Base-by-base conservation (phyloP, 768 basidiomycete genomes). In the Boletus tylopilopsis region DNA sequence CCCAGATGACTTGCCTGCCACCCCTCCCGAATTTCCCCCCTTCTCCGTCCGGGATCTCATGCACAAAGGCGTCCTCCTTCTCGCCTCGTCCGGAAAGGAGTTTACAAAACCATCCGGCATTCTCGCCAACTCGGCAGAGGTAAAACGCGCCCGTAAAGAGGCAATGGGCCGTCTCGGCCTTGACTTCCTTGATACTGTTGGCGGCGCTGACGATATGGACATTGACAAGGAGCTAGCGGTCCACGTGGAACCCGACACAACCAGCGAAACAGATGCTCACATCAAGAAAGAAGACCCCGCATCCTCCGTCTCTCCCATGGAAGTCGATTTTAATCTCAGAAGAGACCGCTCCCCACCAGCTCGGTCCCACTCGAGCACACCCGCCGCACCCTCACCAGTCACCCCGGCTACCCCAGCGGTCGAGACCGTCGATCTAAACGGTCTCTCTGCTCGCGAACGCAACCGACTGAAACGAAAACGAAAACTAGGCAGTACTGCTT, bases 391-490 rank as follows among this genome's bases (percentile, higher is more conserved):
- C 3, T 77, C 83, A 0, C 81, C 84, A 0, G 69, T 80, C 9
- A 71, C 76, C 15, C 61, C 67, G 6, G 45, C 59, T 4, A 66
- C 70, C 6, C 67, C 71, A 4, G 67, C 68, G 0, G 29, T 32
- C 11, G 79, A 82, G 36, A 24, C 53, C 8, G 53, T 71, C 12
- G 82, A 85, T 54, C 53, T 74, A 5, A 71, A 62, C 36, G 79
- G 78, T 6, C 72, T 98, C 38, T 96, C 94, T 27, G 92, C 93
- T 11, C 83, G 96, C 46, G 95, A 98, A 68, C 82, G 89, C 27
- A 96, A 96, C 64, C 81, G 94, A 40, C 73, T 98, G 27, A 99
- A 99, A 68, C 80, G 96, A 24, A 98, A 98, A 64, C 87, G 94
- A 48, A 96, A 94, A 61, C 77, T 79, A 4, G 94, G 91, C 4